Percentiles rank a stretch among this genome's conserved stretches.
Evolutionary conservation across 345 rosid genomes (phyloP).

Genomic region (Brassica carinata): DNA sequence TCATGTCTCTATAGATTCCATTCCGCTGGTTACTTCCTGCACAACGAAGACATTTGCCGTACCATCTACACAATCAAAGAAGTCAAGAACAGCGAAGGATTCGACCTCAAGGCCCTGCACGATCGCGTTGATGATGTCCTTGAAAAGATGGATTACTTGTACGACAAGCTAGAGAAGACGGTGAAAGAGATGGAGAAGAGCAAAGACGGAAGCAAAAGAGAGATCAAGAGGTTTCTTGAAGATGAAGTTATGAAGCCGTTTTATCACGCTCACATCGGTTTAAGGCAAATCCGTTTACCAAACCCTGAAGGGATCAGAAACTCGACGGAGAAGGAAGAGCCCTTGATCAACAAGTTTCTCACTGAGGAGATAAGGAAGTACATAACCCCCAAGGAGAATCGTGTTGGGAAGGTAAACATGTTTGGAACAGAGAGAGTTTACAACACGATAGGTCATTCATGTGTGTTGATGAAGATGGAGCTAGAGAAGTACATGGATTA

Average conservation of each 20-base stretch:
- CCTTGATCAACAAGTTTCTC: conserved; percentile 70
- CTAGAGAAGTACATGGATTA: conserved; percentile 85
- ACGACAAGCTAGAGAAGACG: conserved; percentile 61
- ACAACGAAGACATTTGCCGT: conserved; percentile 65
- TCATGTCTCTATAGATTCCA: conserved; percentile 73
- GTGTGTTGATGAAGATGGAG: conserved; percentile 70
- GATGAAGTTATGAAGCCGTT: conserved; percentile 77
- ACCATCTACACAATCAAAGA: conserved; percentile 55
- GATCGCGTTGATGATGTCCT: conserved; percentile 62
- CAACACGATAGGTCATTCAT: conserved; percentile 80
- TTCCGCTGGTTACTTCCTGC: conserved; percentile 64
- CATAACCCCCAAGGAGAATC: conserved; percentile 70
- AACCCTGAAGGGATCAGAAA: conserved; percentile 49
- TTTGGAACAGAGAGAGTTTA: conserved; percentile 69
- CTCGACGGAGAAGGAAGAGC: conserved; percentile 54
- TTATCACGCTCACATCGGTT: conserved; percentile 60
- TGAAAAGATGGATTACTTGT: conserved; percentile 54
- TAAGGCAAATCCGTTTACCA: conserved; percentile 71
- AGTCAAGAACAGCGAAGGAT: conserved; percentile 41
- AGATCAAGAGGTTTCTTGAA: conserved; percentile 63
- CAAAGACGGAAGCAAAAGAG: conserved; percentile 50
- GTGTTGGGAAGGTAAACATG: conserved; percentile 63
- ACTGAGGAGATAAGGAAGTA: conserved; percentile 78
- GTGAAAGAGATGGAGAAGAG: conserved; percentile 67
- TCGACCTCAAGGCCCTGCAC: conserved; percentile 47